A percentile compares a stretch with the other conserved stretches of the same genome.
Evolutionary conservation across 2,329 filamentous ascomycete species (phyloP).

Genomic region (Orbilia oligospora): DNA sequence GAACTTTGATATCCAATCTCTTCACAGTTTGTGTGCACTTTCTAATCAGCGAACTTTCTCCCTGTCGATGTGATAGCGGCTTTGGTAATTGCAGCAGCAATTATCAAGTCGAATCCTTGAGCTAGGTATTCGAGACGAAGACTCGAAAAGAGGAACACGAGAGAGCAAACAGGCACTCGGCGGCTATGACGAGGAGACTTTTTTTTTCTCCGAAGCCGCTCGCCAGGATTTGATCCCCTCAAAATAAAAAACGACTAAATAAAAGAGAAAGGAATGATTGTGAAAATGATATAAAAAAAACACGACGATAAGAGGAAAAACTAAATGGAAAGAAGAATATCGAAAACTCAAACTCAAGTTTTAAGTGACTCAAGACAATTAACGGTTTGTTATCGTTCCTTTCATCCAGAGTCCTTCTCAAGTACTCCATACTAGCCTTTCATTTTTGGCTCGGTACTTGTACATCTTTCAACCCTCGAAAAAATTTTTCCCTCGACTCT

Average conservation of each 20-base stretch:
- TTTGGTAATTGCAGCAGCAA: constrained; percentile 59
- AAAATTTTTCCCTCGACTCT: constrained; percentile 51
- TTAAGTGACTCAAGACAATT: constrained; percentile 57
- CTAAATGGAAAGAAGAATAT: constrained; percentile 42
- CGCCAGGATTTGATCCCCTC: constrained; percentile 23
- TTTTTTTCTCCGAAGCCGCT: constrained; percentile 45
- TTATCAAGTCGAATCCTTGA: constrained; percentile 50
- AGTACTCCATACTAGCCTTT: constrained; percentile 35
- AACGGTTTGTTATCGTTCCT: constrained; percentile 37
- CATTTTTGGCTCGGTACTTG: constrained; percentile 57
- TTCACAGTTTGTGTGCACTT: constrained; percentile 40
- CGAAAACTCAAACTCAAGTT: constrained; percentile 37
- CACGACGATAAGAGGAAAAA: constrained; percentile 44
- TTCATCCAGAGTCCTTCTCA: constrained; percentile 34
- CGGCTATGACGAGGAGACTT: constrained; percentile 27
- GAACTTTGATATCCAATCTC: constrained; percentile 43
- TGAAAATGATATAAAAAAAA: constrained; percentile 38
- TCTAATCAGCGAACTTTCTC: constrained; percentile 43
- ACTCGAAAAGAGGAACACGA: constrained; percentile 47
- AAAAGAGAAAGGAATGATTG: constrained; percentile 48
- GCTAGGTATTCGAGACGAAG: constrained; percentile 59
- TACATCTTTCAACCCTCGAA: constrained; percentile 58
- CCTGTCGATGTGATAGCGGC: constrained; percentile 57
- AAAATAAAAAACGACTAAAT: constrained; percentile 32
- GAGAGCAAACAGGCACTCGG: constrained; percentile 42